Evolutionary conservation across 345 rosid genomes (phyloP), one percentile per base, ranked within the genome.

Genomic region (Mangifera indica): DNA sequence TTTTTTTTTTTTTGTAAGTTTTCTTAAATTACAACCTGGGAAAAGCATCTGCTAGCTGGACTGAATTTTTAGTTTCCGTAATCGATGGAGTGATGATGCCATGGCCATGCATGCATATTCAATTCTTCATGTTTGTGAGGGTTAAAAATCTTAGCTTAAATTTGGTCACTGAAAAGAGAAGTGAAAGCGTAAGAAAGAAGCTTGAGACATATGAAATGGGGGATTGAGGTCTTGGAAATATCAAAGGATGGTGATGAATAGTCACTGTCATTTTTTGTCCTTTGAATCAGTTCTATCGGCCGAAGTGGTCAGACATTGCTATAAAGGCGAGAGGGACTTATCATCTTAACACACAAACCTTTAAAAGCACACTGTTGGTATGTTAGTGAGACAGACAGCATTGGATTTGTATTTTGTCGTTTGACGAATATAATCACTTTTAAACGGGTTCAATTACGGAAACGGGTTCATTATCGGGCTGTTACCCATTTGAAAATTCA

Each of bases 251-350:
- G 93, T 20, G 81, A 85, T 87, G 89, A 89, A 79, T 87, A 54
- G 93, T 89, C 91, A 52, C 83, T 54, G 20, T 87, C 93, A 67
- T 13, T 24, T 29, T 49, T 70, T 58, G 89, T 87, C 87, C 89
- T 89, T 84, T 77, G 88, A 86, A 84, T 89, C 87, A 78, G 88
- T 83, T 86, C 84, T 72, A 73, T 70, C 58, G 63, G 67, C 76
- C 78, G 78, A 87, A 78, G 85, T 84, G 85, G 87, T 81, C 89
- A 85, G 86, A 75, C 79, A 86, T 73, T 76, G 92, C 81, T 81
- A 81, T 88, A 76, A 87, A 86, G 84, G 78, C 75, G 98, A 93
- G 86, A 81, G 88, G 77, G 98, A 93, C 97, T 59, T 82, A 61
- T 88, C 96, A 73, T 70, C 67, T 75, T 78, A 68, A 77, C 79